Base-by-base conservation (phyloP, 768 basidiomycete species). In the Boletellus sp. region DNA sequence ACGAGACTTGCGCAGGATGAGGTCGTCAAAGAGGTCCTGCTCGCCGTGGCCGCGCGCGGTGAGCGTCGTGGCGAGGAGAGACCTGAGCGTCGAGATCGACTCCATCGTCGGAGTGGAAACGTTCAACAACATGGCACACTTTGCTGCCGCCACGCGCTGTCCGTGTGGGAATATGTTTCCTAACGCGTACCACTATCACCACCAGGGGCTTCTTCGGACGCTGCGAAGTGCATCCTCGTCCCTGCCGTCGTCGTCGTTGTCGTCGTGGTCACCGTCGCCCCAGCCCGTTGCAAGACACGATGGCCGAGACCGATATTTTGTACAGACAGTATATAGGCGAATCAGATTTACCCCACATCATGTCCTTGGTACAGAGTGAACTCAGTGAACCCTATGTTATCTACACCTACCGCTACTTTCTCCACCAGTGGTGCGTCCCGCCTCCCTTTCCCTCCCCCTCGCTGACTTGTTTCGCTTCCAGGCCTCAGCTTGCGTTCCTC, bases 341-440 rank as follows among this genome's bases (percentile, higher is more conserved):
- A 70, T 71, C 78, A 7, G 90, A 93, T 69, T 76, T 93, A 38
- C 82, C 83, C 6, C 81, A 83, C 56, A 86, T 97, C 62, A 92
- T 95, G 81, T 75, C 78, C 17, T 79, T 97, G 51, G 87, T 95
- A 4, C 87, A 94, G 73, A 85, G 78, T 61, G 94, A 96, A 72
- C 82, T 97, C 62, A 91, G 87, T 57, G 94, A 97, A 70, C 95
- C 95, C 37, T 98, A 93, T 70, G 91, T 95, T 46, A 84, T 92
- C 37, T 97, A 95, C 71, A 97, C 94, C 0, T 97, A 94, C 60
- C 86, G 94, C 2, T 97, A 99, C 68, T 99, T 99, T 67, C 79
- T 99, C 7, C 83, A 93, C 65, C 89, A 94, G 59, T 99, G 96
- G 96, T 96, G 49, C 60, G 91, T 72, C 42, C 36, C 23, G 12